Percentiles rank a stretch among this genome's conserved stretches.
Conservation (phyloP, 2,329 filamentous ascomycete genomes). For the Fusarium sp. region DNA sequence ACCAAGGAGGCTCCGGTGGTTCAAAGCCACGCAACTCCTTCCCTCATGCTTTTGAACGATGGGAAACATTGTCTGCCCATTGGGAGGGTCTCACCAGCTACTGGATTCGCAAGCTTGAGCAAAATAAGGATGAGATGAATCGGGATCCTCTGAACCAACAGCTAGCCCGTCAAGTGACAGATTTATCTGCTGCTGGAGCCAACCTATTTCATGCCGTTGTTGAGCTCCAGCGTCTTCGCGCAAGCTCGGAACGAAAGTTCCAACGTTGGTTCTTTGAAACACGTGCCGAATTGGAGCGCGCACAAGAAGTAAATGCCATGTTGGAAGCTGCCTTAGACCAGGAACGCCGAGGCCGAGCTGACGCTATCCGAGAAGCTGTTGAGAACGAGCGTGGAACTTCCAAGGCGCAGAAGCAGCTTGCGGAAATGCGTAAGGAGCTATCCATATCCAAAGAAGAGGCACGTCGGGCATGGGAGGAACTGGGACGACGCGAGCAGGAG, state of each 20-base stretch:
- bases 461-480: constrained; percentile 94
- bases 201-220: constrained; percentile 98
- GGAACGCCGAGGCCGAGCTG: constrained; percentile 77
- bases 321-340: constrained; percentile 80
- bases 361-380: constrained; percentile 74
- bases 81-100: constrained; percentile 98
- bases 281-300: constrained; percentile 84
- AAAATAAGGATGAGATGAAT: constrained; percentile 87
- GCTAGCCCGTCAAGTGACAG: constrained; percentile 92
- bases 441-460: constrained; percentile 97
- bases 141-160: constrained; percentile 87
- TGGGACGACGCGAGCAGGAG: constrained; percentile 91
- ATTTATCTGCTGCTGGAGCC: constrained; percentile 95
- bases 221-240: constrained; percentile 90
- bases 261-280: constrained; percentile 99
- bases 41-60: constrained; percentile 96
- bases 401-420: constrained; percentile 81
- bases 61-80: constrained; percentile 96
- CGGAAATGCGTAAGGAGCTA: constrained; percentile 91
- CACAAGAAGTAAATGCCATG: constrained; percentile 83
- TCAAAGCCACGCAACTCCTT: constrained; percentile 76
- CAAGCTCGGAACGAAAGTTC: constrained; percentile 96
- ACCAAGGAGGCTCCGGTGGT: constrained; percentile 35
- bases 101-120: constrained; percentile 93
- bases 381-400: constrained; percentile 78